These are phyloP conservation scores for Trichophaea hybrida DNA, from an alignment of 2,329 filamentous ascomycete genomes.

Conservation along the genomic window DNA sequence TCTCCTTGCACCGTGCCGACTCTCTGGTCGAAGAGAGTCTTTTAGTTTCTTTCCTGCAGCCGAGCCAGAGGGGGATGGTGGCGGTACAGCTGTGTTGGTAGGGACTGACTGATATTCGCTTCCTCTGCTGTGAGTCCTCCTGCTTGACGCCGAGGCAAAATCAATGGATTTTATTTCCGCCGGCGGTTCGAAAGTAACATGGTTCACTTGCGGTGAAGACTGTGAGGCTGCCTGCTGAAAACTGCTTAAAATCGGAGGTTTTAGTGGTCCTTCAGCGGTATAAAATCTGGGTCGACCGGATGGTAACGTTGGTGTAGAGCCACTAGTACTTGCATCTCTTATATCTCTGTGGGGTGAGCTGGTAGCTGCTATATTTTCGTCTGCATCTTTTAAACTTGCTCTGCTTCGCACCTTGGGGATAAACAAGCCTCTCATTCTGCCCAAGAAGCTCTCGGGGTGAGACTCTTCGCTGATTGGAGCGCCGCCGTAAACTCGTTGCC, in stretches of 20 bases:
- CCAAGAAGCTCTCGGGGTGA: conserved; percentile 17
- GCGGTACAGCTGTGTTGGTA: conserved; percentile 28
- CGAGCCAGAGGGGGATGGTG: background rate
- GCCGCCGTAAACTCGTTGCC: conserved; percentile 8
- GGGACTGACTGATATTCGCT: conserved; percentile 19
- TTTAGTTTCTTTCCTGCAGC: background rate
- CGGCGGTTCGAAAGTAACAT: background rate
- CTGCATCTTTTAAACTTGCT: conserved; percentile 29
- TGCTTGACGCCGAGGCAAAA: background rate
- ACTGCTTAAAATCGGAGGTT: conserved; percentile 32
- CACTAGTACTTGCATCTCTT: conserved; percentile 42
- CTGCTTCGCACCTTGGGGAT: conserved; percentile 34
- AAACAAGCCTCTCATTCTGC: conserved; percentile 27
- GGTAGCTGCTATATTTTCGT: conserved; percentile 34
- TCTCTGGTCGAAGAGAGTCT: conserved; percentile 22
- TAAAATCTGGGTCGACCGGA: conserved; percentile 34
- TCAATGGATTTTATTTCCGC: background rate
- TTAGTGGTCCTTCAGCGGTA: conserved; percentile 15
- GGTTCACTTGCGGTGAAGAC: conserved; percentile 2
- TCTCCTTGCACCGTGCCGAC: conserved; percentile 43
- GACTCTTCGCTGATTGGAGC: conserved; percentile 27
- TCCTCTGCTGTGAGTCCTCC: conserved; percentile 6
- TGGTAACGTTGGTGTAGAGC: conserved; percentile 30
- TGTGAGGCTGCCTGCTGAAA: conserved; percentile 34
- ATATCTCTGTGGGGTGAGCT: conserved; percentile 47